A percentile compares a stretch with the other conserved stretches of the same genome.
These are phyloP conservation scores for Penicillium sp. DNA, from an alignment of 2,329 filamentous ascomycete species.

Conservation along the genomic window DNA sequence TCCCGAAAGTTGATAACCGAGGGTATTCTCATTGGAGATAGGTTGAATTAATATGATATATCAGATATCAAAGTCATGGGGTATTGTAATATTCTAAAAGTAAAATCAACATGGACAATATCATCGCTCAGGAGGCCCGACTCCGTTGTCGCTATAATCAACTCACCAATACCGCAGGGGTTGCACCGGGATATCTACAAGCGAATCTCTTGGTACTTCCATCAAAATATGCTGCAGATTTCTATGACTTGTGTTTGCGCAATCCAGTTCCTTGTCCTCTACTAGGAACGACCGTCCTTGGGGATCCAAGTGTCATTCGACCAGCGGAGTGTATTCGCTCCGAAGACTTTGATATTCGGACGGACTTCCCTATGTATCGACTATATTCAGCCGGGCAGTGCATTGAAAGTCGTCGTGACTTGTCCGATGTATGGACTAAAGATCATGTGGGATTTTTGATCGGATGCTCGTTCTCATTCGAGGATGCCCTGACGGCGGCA, in stretches of 20 bases:
- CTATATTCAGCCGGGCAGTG: conserved; percentile 54
- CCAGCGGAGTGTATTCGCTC: conserved; percentile 24
- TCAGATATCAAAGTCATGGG: too few relatives aligned
- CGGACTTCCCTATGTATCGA: conserved; percentile 58
- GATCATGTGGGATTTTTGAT: conserved; percentile 63
- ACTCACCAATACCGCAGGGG: conserved; percentile 51
- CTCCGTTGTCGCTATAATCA: conserved; percentile 44
- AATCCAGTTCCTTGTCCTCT: conserved; percentile 64
- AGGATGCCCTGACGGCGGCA: conserved; percentile 52
- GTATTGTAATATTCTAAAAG: neutral
- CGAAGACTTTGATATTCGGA: conserved; percentile 53
- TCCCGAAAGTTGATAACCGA: conserved; percentile 13
- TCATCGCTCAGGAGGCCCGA: conserved; percentile 38
- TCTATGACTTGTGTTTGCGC: conserved; percentile 56
- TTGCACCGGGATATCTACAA: conserved; percentile 57
- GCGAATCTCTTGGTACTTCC: conserved; percentile 63
- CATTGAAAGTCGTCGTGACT: conserved; percentile 40
- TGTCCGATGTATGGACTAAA: conserved; percentile 53
- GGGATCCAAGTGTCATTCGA: conserved; percentile 29
- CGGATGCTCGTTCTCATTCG: conserved; percentile 64
- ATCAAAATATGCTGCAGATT: conserved; percentile 55
- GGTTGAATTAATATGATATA: neutral
- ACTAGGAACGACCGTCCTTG: conserved; percentile 49
- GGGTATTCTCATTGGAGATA: neutral
- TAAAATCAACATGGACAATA: neutral